Conservation (phyloP, 176 grass and related monocot genomes). For the Paspalum notatum region DNA sequence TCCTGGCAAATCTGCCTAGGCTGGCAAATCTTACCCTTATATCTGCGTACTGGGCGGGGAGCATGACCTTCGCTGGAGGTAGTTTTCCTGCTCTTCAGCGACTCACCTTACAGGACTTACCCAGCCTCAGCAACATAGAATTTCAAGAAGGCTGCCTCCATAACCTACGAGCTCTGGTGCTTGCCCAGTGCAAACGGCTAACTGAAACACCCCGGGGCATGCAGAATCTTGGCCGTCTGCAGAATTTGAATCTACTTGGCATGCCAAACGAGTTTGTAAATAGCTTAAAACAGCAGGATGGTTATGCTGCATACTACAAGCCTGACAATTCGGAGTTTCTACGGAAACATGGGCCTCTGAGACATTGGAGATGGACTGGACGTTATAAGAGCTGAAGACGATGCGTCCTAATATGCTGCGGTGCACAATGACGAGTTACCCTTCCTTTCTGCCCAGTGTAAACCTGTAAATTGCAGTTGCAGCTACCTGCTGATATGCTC, state of each 20-base stretch:
- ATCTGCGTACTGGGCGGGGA: background rate
- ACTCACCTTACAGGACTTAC: slow-evolving; percentile 12
- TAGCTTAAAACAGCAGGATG: background rate
- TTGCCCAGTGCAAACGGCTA: slow-evolving; percentile 17
- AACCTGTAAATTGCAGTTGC: too few species aligned
- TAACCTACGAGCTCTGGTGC: background rate
- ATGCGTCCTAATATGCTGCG: too few species aligned
- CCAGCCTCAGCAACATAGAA: slow-evolving; percentile 26
- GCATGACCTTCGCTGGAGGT: background rate
- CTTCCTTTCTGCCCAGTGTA: too few species aligned
- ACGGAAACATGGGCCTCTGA: background rate
- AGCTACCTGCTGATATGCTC: too few species aligned
- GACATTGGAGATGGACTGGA: background rate
- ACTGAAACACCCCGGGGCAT: slow-evolving; percentile 34
- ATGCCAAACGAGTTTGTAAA: slow-evolving; percentile 35
- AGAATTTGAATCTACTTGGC: slow-evolving; percentile 24
- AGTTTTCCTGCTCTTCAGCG: background rate
- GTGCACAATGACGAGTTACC: too few species aligned
- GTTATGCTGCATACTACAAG: background rate
- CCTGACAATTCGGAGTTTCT: background rate
- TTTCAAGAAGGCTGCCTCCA: slow-evolving; percentile 34
- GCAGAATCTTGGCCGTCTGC: slow-evolving; percentile 4
- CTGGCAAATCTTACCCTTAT: slow-evolving; percentile 34
- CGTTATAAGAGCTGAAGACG: background rate
- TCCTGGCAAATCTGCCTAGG: slow-evolving; percentile 15